Conservation (phyloP, 2,329 filamentous ascomycete genomes). For the Arthrobotrys entomopaga region DNA sequence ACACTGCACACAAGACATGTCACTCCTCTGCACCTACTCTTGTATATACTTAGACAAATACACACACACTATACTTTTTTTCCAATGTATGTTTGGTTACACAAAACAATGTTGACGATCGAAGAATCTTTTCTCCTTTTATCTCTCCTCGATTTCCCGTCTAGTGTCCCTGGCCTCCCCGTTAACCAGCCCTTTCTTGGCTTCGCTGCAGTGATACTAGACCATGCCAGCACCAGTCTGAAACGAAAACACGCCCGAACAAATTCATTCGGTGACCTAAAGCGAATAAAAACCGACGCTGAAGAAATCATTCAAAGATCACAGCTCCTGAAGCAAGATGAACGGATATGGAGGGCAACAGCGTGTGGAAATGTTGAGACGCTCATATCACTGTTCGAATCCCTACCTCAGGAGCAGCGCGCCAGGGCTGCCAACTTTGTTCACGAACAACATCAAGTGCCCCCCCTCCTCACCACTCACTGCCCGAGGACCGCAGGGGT, state of each 20-base stretch:
- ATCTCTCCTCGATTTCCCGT: no score
- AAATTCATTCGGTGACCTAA: background rate
- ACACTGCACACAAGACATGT: no score
- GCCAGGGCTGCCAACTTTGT: background rate
- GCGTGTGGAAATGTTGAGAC: constrained; percentile 1
- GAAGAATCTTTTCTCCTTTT: no score
- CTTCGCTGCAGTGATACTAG: no score
- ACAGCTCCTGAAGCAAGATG: background rate
- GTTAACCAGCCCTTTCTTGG: no score
- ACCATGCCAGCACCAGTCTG: background rate
- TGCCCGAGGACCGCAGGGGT: background rate
- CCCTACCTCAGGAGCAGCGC: background rate
- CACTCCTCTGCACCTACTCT: no score
- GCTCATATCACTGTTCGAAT: background rate
- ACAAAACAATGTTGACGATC: no score
- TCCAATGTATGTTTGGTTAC: no score
- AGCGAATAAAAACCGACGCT: background rate
- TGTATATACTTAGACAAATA: no score
- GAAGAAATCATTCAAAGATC: background rate
- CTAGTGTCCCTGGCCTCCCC: no score
- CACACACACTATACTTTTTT: no score
- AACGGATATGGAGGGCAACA: background rate
- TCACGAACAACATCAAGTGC: background rate
- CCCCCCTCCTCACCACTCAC: background rate
- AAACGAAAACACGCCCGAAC: constrained; percentile 1